A percentile compares a stretch with the other conserved stretches of the same genome.
Evolutionary conservation across 2,329 filamentous ascomycete species (phyloP).

Genomic region (Aspergillus sp.): DNA sequence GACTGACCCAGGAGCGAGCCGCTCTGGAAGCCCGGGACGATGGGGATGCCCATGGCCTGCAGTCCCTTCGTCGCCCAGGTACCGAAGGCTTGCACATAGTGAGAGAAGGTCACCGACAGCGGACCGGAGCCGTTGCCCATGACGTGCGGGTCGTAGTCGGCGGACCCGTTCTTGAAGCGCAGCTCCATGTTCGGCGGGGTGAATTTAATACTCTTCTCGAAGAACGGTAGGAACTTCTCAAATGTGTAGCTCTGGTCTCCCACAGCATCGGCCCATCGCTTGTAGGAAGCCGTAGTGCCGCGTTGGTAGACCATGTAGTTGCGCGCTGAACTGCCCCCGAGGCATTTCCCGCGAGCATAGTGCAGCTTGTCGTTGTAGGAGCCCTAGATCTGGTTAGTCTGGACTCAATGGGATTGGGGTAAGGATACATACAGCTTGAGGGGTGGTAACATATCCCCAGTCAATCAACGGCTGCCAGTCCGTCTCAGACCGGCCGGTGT

Average conservation of each 20-base stretch:
- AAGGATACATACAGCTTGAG: conserved; percentile 10
- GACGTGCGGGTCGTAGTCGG: conserved; percentile 26
- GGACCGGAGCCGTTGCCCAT: conserved; percentile 21
- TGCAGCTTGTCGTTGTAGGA: conserved; percentile 24
- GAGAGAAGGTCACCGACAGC: conserved; percentile 42
- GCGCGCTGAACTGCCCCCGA: conserved; percentile 26
- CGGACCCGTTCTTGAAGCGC: conserved; percentile 20
- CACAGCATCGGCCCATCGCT: conserved; percentile 22
- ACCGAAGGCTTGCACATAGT: conserved; percentile 41
- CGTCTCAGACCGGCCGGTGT: conserved; percentile 17
- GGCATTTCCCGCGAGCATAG: conserved; percentile 29
- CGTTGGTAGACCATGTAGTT: conserved; percentile 19
- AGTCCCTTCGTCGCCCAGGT: conserved; percentile 42
- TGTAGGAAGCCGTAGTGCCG: conserved; percentile 8
- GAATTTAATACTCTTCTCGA: conserved; percentile 27
- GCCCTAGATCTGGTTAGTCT: neutral
- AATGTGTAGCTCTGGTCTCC: conserved; percentile 28
- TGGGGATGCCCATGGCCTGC: conserved; percentile 41
- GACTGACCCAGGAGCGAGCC: conserved; percentile 43
- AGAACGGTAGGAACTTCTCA: conserved; percentile 26
- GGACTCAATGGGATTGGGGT: neutral
- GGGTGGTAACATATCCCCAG: conserved; percentile 26
- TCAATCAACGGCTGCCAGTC: conserved; percentile 26
- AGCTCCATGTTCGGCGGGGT: conserved; percentile 19
- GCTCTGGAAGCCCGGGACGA: conserved; percentile 39